Base-by-base conservation (phyloP, 1,284 basidiomycete genomes). In the Grifola frondosa region DNA sequence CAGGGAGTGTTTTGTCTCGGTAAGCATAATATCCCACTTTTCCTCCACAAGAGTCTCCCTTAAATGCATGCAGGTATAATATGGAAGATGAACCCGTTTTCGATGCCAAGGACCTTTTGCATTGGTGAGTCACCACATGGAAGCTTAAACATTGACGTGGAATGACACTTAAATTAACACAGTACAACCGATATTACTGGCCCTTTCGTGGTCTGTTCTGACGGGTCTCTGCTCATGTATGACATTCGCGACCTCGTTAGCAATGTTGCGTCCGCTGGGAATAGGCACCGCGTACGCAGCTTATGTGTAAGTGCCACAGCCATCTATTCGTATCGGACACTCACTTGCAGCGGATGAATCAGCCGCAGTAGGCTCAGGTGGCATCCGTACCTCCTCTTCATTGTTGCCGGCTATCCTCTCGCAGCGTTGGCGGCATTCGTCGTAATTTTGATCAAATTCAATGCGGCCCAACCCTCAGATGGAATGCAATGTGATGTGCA, bases 21-120 rank as follows among this genome's bases (percentile, higher is more conserved):
- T 69, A 35, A 37, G 66, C 53, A 7, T 4, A 11, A 13, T 30
- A 21, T 26, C 34, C 19, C 25, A 2, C 13, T 20, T 20, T 32
- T 32, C 13, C 30, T 7, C 15, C 30, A n/a, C 19, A 9, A 16
- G 16, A 15, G 11, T 16, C 24, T 17, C 23, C 6, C 32, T 30
- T 43, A n/a, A n/a, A n/a, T 13, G 4, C 31, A 21, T 15, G 6
- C 30, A 84, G 83, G 82, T 8, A 71, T 85, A 59, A 69, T 80
- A 16, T 84, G 80, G 71, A 62, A 62, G 37, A 82, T 85, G 80
- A 64, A 80, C 48, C 78, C 82, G 1, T 65, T 65, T 35, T 57
- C 51, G 21, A 84, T 84, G 79, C 78, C 81, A 6, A 60, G 54
- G 34, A 54, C 58, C 12, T 84, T 85, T 50, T 84, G 82, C 53